phyloP scores from a whole-genome alignment of 768 basidiomycete genomes.

The Hygrophoropsis aurantiaca region DNA sequence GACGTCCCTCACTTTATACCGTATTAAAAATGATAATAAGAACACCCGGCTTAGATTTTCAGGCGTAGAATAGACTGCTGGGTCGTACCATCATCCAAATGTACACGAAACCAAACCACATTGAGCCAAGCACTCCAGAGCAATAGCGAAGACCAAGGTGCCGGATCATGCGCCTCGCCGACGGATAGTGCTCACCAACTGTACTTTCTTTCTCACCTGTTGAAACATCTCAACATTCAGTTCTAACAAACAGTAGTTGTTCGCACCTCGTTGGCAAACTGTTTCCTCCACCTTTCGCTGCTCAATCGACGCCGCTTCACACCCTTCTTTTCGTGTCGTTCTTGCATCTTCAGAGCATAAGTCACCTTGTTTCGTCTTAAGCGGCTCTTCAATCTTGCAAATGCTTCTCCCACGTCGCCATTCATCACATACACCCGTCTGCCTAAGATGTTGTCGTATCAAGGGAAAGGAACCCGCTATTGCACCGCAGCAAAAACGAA shows the following conservation, averaged over 20 bases:
- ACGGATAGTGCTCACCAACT: slow-evolving; percentile 76
- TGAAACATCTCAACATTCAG: slow-evolving; percentile 14
- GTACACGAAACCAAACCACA: not conserved
- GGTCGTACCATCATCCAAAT: not conserved
- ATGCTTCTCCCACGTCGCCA: slow-evolving; percentile 47
- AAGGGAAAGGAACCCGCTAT: no score
- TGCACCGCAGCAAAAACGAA: slow-evolving; percentile 21
- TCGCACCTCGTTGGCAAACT: slow-evolving; percentile 76
- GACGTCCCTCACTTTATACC: no score
- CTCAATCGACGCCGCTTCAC: slow-evolving; percentile 70
- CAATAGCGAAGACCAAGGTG: slow-evolving; percentile 5
- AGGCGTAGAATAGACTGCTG: not conserved
- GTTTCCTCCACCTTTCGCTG: slow-evolving; percentile 77
- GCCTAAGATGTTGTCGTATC: slow-evolving; percentile 43
- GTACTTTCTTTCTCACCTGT: slow-evolving; percentile 84
- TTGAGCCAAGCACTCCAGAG: not conserved
- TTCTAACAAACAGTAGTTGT: slow-evolving; percentile 10
- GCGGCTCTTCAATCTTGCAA: slow-evolving; percentile 48
- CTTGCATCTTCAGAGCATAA: slow-evolving; percentile 44
- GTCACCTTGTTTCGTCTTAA: slow-evolving; percentile 57
- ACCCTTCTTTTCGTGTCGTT: slow-evolving; percentile 83
- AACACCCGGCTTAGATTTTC: no score
- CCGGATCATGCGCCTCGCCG: slow-evolving; percentile 61
- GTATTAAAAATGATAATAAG: no score
- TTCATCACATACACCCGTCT: slow-evolving; percentile 52